A percentile compares a stretch with the other conserved stretches of the same genome.
Conservation (phyloP, 306 rosid species). For the Ormosia emarginata region DNA sequence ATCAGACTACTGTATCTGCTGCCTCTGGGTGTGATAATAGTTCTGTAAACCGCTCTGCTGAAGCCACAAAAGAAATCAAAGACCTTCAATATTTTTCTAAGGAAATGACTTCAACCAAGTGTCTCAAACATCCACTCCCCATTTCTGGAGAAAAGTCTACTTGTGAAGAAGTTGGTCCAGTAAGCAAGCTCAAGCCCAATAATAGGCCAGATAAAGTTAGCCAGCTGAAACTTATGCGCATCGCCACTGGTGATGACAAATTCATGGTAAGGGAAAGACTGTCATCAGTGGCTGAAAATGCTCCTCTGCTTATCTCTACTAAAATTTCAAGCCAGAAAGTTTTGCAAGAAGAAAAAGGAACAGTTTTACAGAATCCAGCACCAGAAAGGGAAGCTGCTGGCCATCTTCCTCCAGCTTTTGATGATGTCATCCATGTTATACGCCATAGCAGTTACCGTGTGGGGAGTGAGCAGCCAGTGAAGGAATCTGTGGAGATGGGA, state of each 20-base stretch:
- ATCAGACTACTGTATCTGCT: conserved; percentile 7
- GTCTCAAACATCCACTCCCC: conserved; percentile 27
- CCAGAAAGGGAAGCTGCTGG: conserved; percentile 45
- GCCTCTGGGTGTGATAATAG: conserved; percentile 25
- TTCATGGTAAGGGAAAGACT: conserved; percentile 62
- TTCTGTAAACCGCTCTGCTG: conserved; percentile 29
- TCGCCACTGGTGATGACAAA: conserved; percentile 59
- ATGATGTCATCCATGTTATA: conserved; percentile 84
- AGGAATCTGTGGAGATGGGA: conserved; percentile 77
- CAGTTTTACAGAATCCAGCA: conserved; percentile 37
- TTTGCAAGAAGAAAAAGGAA: conserved; percentile 43
- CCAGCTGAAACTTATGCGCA: conserved; percentile 23
- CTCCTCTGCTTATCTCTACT: conserved; percentile 40
- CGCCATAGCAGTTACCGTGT: conserved; percentile 92
- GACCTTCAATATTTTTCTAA: conserved; percentile 33
- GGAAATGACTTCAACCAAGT: conserved; percentile 27
- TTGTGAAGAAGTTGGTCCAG: conserved; percentile 32
- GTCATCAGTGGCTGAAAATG: conserved; percentile 47
- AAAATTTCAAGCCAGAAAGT: conserved; percentile 45
- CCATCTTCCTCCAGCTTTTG: conserved; percentile 82
- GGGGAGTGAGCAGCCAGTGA: conserved; percentile 69
- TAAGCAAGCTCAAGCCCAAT: conserved; percentile 36
- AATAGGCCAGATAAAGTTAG: conserved; percentile 22
- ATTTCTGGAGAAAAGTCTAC: conserved; percentile 38
- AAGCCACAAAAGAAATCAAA: conserved; percentile 29